Percentiles rank a stretch among this genome's conserved stretches.
These are phyloP conservation scores for Avicennia marina DNA, from an alignment of 257 asterid species.

Conservation along the genomic window DNA sequence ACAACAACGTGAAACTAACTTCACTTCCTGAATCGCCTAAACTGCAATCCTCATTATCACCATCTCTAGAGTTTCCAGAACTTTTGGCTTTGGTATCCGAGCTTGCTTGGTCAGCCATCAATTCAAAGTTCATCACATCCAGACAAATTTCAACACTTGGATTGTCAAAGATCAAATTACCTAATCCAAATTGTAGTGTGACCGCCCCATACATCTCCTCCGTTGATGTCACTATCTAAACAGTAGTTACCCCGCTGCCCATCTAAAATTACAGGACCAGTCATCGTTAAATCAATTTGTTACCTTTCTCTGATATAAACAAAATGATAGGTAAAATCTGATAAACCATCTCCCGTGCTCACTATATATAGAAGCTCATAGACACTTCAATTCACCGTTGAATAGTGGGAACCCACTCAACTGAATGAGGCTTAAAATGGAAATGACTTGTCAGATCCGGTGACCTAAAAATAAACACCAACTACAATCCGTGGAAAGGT, in stretches of 20 bases:
- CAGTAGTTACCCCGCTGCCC: constrained; percentile 38
- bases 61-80: constrained; percentile 28
- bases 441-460: constrained; percentile 45
- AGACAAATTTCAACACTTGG: constrained; percentile 27
- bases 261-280: constrained; percentile 36
- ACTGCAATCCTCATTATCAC: constrained; percentile 37
- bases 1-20: constrained; percentile 21
- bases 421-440: constrained; percentile 19
- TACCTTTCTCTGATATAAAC: constrained; percentile 27
- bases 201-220: constrained; percentile 48
- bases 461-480: constrained; percentile 31
- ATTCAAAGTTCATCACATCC: constrained; percentile 39
- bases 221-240: constrained; percentile 44
- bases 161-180: constrained; percentile 35
- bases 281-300: constrained; percentile 51
- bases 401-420: constrained; percentile 18
- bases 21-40: constrained; percentile 27
- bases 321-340: constrained; percentile 19
- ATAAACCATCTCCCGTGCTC: constrained; percentile 38
- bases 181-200: constrained; percentile 54
- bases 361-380: constrained; percentile 10
- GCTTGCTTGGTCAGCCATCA: constrained; percentile 37
- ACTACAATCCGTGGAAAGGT: constrained; percentile 32
- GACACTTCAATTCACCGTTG: constrained; percentile 20
- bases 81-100: constrained; percentile 29